These are phyloP conservation scores for Tricholoma hemisulphureum DNA, from an alignment of 768 basidiomycete genomes.

Conservation along the genomic window DNA sequence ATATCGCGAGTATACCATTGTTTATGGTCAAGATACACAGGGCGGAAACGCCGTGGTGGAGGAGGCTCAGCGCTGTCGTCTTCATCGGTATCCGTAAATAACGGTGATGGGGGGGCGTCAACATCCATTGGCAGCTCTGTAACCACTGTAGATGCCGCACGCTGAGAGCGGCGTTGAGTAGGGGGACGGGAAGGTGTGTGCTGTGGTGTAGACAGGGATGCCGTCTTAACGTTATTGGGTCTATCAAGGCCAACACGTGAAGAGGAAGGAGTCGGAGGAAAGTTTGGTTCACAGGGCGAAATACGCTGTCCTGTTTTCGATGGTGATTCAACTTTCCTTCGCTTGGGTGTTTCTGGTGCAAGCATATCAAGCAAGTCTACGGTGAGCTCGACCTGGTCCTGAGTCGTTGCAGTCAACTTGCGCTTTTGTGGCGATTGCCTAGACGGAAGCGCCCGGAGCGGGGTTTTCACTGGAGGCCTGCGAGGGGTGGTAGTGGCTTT, in stretches of 20 bases:
- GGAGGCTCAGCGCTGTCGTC: conserved; percentile 10
- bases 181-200: background rate
- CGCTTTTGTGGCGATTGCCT: conserved; percentile 42
- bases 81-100: conserved; percentile 1
- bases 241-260: conserved; percentile 8
- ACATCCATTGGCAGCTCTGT: conserved; percentile 7
- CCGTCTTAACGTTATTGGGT: background rate
- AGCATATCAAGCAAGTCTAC: conserved; percentile 27
- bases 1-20: conserved; percentile 48
- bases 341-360: conserved; percentile 44
- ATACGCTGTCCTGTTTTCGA: conserved; percentile 11
- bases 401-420: background rate
- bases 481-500: conserved; percentile 22
- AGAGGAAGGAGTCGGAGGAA: conserved; percentile 14
- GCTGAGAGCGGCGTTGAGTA: background rate
- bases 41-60: conserved; percentile 41
- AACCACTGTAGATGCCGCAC: background rate
- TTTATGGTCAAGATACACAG: conserved; percentile 48
- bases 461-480: conserved; percentile 21
- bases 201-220: background rate
- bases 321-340: conserved; percentile 30
- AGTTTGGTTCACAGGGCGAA: background rate
- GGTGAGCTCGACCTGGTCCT: conserved; percentile 18
- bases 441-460: conserved; percentile 32
- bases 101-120: background rate